A percentile compares a stretch with the other conserved stretches of the same genome.
Conservation (phyloP, 495 filamentous ascomycete genomes). For the Oidiodendron maius region DNA sequence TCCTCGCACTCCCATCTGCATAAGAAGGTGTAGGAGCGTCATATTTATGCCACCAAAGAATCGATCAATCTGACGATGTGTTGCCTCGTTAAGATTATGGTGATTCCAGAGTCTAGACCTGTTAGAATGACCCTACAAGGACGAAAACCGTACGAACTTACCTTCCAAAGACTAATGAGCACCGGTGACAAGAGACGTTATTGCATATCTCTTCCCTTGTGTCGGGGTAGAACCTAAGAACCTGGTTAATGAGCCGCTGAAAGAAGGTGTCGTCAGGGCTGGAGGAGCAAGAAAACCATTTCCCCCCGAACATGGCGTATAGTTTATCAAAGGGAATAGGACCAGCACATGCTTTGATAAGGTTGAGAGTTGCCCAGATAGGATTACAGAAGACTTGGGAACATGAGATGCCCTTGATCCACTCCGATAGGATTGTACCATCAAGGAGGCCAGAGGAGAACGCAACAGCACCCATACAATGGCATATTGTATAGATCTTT, state of each 20-base stretch:
- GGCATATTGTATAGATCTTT: constrained; percentile 52
- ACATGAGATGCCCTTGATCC: constrained; percentile 55
- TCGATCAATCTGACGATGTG: constrained; percentile 54
- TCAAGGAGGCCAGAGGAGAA: constrained; percentile 55
- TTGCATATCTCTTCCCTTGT: constrained; percentile 52
- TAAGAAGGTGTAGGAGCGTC: constrained; percentile 48
- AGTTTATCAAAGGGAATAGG: constrained; percentile 41
- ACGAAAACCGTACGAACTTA: constrained; percentile 19
- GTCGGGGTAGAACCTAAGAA: constrained; percentile 56
- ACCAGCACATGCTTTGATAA: constrained; percentile 44
- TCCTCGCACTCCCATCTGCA: constrained; percentile 48
- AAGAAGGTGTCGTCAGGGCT: constrained; percentile 38
- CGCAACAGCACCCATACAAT: constrained; percentile 63
- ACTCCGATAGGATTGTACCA: constrained; percentile 51
- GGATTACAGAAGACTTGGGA: constrained; percentile 64
- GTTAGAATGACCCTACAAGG: background rate
- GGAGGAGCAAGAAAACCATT: constrained; percentile 49
- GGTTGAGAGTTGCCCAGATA: constrained; percentile 50
- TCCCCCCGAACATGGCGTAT: constrained; percentile 39
- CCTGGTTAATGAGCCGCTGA: constrained; percentile 49
- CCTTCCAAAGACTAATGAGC: constrained; percentile 55
- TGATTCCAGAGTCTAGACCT: constrained; percentile 47
- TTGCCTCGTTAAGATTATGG: constrained; percentile 54
- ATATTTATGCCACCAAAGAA: constrained; percentile 62
- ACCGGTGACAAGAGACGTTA: constrained; percentile 54